Evolutionary conservation across 2,329 filamentous ascomycete genomes (phyloP), one percentile per base, ranked within the genome.

Genomic region (Botrytis tulipae): DNA sequence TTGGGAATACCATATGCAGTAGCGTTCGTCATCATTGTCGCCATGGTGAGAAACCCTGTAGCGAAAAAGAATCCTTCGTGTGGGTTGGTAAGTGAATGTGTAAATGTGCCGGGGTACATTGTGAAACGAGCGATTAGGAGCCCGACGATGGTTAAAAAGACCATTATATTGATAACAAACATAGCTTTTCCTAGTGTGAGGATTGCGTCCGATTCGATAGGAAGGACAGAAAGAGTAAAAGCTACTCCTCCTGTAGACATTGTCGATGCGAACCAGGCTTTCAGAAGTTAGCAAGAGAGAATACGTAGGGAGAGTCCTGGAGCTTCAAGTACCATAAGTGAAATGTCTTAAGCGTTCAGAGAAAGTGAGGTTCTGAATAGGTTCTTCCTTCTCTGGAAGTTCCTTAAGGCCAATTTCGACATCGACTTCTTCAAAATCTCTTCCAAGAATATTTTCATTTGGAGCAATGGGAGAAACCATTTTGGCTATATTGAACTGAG

Each of bases 221-320:
- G 92, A 63, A 90, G 87, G 6, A 87, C 86, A 62, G 85, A 85
- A 61, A 95, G 85, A 29, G 93, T 86, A 10, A 91, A 83, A 0
- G 92, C 88, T 1, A 94, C 81, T 0, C 91, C 91, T 66, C 92
- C 92, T 0, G 91, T 93, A 70, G 90, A 92, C 92, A 94, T 94
- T 3, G 91, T 91, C 48, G 89, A 84, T 4, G 91, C 92, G 82
- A 91, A 95, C 91, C 92, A 93, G n/a, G 65, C 65, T 67, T 8
- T 76, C 74, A 22, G 75, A 78, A 35, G 78, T 79, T 51, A 67
- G 65, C 29, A 20, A 37, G 29, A 22, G 32, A 35, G 78, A 79
- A 60, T 78, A 76, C 69, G 77, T 75, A 10, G 78, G 68, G 20
- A 77, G 57, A 78, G 63, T 44, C 40, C n/a, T 59, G 40, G 35